Percentiles rank a stretch among this genome's conserved stretches.
phyloP scores from a whole-genome alignment of 2,329 filamentous ascomycete genomes.

The Aspergillus udagawae region DNA sequence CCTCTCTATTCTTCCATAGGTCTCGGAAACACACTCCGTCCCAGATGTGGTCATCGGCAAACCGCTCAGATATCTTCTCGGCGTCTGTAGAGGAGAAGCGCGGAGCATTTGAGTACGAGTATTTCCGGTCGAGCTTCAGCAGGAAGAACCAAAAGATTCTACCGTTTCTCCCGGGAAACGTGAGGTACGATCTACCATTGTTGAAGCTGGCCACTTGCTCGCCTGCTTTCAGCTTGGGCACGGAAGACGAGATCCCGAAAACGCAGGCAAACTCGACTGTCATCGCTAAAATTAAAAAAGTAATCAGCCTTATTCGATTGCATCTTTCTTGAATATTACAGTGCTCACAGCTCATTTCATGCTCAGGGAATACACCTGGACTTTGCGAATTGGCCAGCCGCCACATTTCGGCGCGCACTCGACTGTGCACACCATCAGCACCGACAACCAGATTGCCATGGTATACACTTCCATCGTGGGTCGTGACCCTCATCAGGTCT shows the following conservation, averaged over 20 bases:
- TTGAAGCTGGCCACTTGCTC: slow-evolving; percentile 5
- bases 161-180: slow-evolving; percentile 11
- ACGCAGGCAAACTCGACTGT: slow-evolving; percentile 22
- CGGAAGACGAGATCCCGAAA: slow-evolving; percentile 20
- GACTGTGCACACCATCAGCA: slow-evolving; percentile 42
- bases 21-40: slow-evolving; percentile 12
- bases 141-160: slow-evolving; percentile 23
- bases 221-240: slow-evolving; percentile 4
- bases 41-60: slow-evolving; percentile 1
- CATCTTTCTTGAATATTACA: neutral
- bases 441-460: slow-evolving; percentile 37
- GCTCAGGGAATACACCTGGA: neutral
- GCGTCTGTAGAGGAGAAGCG: slow-evolving; percentile 14
- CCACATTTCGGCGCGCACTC: slow-evolving; percentile 32
- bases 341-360: neutral
- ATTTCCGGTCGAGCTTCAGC: slow-evolving; percentile 15
- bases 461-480: slow-evolving; percentile 8
- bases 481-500: slow-evolving; percentile 6
- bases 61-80: neutral
- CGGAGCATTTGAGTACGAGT: slow-evolving; percentile 12
- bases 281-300: neutral
- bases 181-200: slow-evolving; percentile 12
- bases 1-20: slow-evolving; percentile 14
- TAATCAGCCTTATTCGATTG: neutral
- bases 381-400: slow-evolving; percentile 5